phyloP scores from a whole-genome alignment of 1,284 basidiomycete genomes.

The Papiliotrema flavescens region DNA sequence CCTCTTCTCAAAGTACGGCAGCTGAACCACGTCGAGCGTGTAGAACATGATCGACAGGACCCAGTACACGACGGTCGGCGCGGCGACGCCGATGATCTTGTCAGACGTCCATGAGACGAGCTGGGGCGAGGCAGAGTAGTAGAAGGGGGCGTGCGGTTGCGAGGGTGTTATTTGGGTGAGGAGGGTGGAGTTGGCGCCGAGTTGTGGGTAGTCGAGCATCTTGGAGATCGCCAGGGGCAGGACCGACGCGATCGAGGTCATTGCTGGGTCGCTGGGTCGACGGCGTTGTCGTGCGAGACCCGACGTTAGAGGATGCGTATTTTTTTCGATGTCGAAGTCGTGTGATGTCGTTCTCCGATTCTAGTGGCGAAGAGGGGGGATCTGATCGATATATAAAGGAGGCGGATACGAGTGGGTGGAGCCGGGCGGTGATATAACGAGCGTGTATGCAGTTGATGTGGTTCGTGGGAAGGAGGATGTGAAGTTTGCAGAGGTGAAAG shows the following conservation, averaged over 20 bases:
- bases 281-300: background rate
- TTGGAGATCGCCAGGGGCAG: background rate
- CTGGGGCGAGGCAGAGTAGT: constrained; percentile 61
- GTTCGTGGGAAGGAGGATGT: too few relatives aligned
- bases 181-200: constrained; percentile 37
- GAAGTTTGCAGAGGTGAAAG: too few relatives aligned
- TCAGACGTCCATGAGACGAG: constrained; percentile 66
- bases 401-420: background rate
- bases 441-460: background rate
- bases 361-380: too few relatives aligned
- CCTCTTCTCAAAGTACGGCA: constrained; percentile 77
- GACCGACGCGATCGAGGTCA: background rate
- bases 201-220: constrained; percentile 2
- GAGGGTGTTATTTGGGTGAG: constrained; percentile 37
- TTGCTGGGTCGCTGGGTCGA: background rate
- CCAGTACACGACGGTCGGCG: constrained; percentile 89
- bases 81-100: constrained; percentile 65
- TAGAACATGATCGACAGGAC: constrained; percentile 74
- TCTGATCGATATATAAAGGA: too few relatives aligned
- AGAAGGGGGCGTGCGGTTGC: constrained; percentile 44
- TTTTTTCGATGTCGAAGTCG: too few relatives aligned
- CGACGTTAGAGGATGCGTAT: too few relatives aligned
- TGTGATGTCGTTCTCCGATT: too few relatives aligned
- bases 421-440: background rate
- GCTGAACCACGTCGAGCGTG: constrained; percentile 67